Conservation (phyloP, 495 filamentous ascomycete species). For the Xanthoparmelia taractica region DNA sequence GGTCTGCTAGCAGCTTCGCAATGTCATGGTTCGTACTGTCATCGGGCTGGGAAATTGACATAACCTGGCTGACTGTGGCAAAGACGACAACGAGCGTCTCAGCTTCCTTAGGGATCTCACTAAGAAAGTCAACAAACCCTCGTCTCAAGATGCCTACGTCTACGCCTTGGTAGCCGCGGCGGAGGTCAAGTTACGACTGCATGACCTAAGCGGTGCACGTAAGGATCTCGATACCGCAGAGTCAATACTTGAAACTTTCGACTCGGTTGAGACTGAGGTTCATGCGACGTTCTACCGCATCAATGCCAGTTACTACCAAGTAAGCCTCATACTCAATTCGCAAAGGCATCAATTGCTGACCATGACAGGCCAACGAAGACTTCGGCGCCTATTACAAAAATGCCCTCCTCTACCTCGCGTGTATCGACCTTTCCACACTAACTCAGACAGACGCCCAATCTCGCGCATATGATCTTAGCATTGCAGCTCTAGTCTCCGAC, state of each 20-base stretch:
- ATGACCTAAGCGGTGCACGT: slow-evolving; percentile 66
- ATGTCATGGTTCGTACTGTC: slow-evolving; percentile 61
- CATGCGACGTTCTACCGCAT: slow-evolving; percentile 95
- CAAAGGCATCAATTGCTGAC: slow-evolving; percentile 27
- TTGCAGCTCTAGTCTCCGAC: slow-evolving; percentile 87
- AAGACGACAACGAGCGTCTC: slow-evolving; percentile 83
- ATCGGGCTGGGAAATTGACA: neutral
- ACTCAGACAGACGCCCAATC: slow-evolving; percentile 60
- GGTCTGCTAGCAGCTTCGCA: slow-evolving; percentile 79
- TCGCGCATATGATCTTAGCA: slow-evolving; percentile 84
- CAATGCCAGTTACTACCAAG: slow-evolving; percentile 89
- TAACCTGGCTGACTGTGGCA: neutral
- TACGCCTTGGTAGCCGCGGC: slow-evolving; percentile 90
- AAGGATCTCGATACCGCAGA: slow-evolving; percentile 83
- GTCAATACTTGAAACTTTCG: slow-evolving; percentile 79
- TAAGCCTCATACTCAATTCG: neutral
- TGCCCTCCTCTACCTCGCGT: slow-evolving; percentile 95
- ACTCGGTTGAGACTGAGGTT: slow-evolving; percentile 91
- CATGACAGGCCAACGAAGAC: slow-evolving; percentile 57
- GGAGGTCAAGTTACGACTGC: slow-evolving; percentile 71
- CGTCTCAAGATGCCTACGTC: slow-evolving; percentile 93
- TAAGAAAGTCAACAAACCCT: slow-evolving; percentile 81
- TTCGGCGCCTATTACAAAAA: slow-evolving; percentile 96
- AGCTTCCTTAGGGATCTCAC: slow-evolving; percentile 77
- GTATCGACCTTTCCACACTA: slow-evolving; percentile 75